phyloP scores from a whole-genome alignment of 805 yeast genomes.

The Danielozyma ontarioensis region DNA sequence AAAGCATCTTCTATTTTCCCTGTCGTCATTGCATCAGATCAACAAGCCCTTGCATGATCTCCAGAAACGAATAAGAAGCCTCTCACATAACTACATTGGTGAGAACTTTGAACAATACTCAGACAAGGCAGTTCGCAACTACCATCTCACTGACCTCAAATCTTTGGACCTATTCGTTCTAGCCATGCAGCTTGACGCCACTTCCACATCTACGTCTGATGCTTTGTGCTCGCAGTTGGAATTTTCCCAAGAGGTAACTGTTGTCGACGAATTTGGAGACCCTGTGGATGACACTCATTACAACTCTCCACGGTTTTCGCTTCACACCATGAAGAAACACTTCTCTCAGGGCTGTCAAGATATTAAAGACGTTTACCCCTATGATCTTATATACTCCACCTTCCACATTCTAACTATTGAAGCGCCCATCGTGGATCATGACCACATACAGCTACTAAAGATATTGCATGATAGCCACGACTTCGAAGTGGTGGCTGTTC shows the following conservation, averaged over 20 bases:
- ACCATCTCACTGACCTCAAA: slow-evolving; percentile 27
- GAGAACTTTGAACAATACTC: slow-evolving; percentile 2
- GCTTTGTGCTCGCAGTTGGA: no score
- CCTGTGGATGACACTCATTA: slow-evolving; percentile 3
- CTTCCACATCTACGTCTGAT: no score
- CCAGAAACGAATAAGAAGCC: slow-evolving; percentile 4
- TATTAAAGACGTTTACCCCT: slow-evolving; percentile 19
- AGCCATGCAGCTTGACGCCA: slow-evolving; percentile 14
- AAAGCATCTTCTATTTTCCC: slow-evolving; percentile 22
- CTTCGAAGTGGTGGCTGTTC: slow-evolving; percentile 24
- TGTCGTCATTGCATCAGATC: slow-evolving; percentile 14
- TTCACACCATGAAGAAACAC: slow-evolving; percentile 6
- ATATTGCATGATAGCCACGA: slow-evolving; percentile 12
- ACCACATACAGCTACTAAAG: slow-evolving; percentile 20
- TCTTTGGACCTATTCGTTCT: slow-evolving; percentile 24
- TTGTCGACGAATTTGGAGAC: slow-evolving; percentile 2
- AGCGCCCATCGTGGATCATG: slow-evolving; percentile 14
- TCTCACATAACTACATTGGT: slow-evolving; percentile 7
- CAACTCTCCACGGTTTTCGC: no score
- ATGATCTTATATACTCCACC: slow-evolving; percentile 22
- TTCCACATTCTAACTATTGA: slow-evolving; percentile 28
- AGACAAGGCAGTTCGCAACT: slow-evolving; percentile 15
- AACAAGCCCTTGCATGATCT: slow-evolving; percentile 17
- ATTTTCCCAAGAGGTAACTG: background rate
- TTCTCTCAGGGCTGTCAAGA: slow-evolving; percentile 4